Evolutionary conservation across 2,329 filamentous ascomycete genomes (phyloP).

Genomic region (Chaetoscypha palmicola): DNA sequence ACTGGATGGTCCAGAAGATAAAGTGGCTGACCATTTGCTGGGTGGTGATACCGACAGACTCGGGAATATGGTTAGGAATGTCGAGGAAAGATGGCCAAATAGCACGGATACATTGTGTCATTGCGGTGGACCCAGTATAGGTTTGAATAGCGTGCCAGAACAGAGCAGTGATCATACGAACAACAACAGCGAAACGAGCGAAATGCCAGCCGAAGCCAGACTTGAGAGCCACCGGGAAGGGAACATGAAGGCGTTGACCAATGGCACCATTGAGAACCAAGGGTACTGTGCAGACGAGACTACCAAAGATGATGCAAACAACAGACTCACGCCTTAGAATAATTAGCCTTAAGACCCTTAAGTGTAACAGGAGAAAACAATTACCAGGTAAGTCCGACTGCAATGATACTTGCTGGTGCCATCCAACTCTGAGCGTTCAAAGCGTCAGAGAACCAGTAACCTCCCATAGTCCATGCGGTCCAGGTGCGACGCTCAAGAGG

Average conservation of each 20-base stretch:
- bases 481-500: slow-evolving; percentile 39
- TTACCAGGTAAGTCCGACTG: slow-evolving; percentile 38
- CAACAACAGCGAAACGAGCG: slow-evolving; percentile 33
- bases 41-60: slow-evolving; percentile 46
- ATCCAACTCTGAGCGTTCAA: slow-evolving; percentile 40
- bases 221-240: slow-evolving; percentile 38
- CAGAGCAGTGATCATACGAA: slow-evolving; percentile 31
- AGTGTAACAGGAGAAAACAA: slow-evolving; percentile 6
- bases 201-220: slow-evolving; percentile 41
- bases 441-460: slow-evolving; percentile 41
- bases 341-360: not conserved
- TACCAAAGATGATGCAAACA: slow-evolving; percentile 47
- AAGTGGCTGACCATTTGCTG: slow-evolving; percentile 50
- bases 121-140: slow-evolving; percentile 29
- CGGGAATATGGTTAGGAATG: slow-evolving; percentile 45
- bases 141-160: slow-evolving; percentile 28
- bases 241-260: slow-evolving; percentile 39
- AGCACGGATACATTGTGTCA: slow-evolving; percentile 36
- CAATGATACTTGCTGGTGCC: slow-evolving; percentile 40
- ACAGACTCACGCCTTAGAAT: slow-evolving; percentile 19
- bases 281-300: slow-evolving; percentile 46
- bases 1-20: slow-evolving; percentile 31
- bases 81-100: slow-evolving; percentile 47
- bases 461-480: slow-evolving; percentile 35
- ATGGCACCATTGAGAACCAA: slow-evolving; percentile 41